A percentile compares a stretch with the other conserved stretches of the same genome.
Conservation (phyloP, 176 grass and related monocot genomes). For the Bromus sterilis region DNA sequence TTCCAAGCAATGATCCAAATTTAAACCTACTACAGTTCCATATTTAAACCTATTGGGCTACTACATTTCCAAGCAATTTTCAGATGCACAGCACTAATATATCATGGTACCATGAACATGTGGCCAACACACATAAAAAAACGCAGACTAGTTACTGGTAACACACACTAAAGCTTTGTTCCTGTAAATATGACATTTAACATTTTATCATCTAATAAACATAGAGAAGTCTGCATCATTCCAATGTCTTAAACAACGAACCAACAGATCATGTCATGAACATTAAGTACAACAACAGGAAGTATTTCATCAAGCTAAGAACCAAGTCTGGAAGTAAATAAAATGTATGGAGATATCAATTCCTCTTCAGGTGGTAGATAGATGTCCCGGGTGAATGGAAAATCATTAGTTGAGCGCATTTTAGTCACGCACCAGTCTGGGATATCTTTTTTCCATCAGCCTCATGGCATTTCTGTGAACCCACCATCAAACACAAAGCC, state of each 20-base stretch:
- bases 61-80: background rate
- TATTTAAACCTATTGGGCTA: background rate
- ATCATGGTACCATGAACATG: background rate
- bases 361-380: conserved; percentile 8
- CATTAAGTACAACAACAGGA: conserved; percentile 40
- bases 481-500: conserved; percentile 91
- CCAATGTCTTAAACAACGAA: conserved; percentile 12
- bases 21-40: background rate
- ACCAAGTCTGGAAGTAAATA: conserved; percentile 14
- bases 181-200: background rate
- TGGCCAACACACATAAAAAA: background rate
- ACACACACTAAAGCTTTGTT: background rate
- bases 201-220: background rate
- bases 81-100: background rate
- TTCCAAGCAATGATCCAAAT: background rate
- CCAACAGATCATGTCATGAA: background rate
- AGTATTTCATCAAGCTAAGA: conserved; percentile 32
- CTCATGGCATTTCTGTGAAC: conserved; percentile 70
- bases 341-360: conserved; percentile 1
- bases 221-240: background rate
- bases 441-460: background rate
- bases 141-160: background rate
- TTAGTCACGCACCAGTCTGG: conserved; percentile 20
- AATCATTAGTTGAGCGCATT: background rate
- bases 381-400: background rate